Conservation (phyloP, 306 rosid species). For the Quercus agrifolia region DNA sequence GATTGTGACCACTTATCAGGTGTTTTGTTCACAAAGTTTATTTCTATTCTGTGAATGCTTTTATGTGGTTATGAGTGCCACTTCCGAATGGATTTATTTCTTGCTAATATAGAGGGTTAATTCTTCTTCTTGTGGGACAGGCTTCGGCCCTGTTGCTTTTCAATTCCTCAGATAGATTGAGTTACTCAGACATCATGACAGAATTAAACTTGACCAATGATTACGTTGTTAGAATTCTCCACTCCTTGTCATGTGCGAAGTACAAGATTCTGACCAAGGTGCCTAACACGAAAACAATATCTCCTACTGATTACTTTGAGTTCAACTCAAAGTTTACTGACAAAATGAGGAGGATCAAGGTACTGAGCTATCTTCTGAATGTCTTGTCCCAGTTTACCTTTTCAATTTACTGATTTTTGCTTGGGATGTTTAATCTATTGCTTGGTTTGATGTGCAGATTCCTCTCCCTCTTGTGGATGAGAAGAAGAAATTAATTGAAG, state of each 20-base stretch:
- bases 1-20: slow-evolving; percentile 82
- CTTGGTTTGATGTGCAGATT: slow-evolving; percentile 36
- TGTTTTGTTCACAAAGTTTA: background rate
- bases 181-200: slow-evolving; percentile 79
- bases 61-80: background rate
- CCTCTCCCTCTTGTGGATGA: slow-evolving; percentile 88
- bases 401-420: slow-evolving; percentile 41
- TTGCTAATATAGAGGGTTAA: background rate
- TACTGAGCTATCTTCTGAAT: background rate
- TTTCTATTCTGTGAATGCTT: background rate
- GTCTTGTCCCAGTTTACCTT: background rate
- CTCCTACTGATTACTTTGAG: slow-evolving; percentile 52
- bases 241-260: slow-evolving; percentile 82
- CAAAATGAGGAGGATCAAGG: slow-evolving; percentile 85
- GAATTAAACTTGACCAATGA: slow-evolving; percentile 68
- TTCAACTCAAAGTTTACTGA: slow-evolving; percentile 81
- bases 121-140: slow-evolving; percentile 32
- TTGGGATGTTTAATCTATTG: background rate
- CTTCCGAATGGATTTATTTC: background rate
- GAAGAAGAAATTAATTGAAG: slow-evolving; percentile 75
- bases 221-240: slow-evolving; percentile 63
- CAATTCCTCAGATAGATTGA: slow-evolving; percentile 70
- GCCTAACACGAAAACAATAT: slow-evolving; percentile 60
- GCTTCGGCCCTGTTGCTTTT: slow-evolving; percentile 79
- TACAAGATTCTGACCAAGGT: slow-evolving; percentile 71